phyloP scores from a whole-genome alignment of 73 alveolate genomes.

The Paramecium biaurelia region DNA sequence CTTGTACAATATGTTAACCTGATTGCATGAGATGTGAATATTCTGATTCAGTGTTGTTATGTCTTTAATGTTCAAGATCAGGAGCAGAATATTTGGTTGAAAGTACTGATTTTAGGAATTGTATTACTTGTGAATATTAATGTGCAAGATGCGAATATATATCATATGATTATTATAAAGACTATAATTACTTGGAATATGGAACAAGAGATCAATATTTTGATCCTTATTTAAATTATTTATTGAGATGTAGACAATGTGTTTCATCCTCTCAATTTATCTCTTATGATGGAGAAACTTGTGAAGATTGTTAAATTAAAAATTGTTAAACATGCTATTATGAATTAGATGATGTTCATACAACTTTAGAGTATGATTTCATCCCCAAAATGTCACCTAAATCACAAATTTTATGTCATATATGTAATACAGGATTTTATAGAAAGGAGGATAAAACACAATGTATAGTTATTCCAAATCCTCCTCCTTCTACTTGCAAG shows the following conservation, averaged over 20 bases:
- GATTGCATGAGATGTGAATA: background rate
- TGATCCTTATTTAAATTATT: background rate
- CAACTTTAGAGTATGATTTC: slow-evolving; percentile 12
- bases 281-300: background rate
- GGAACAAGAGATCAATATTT: background rate
- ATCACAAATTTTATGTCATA: background rate
- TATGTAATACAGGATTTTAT: background rate
- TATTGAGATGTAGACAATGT: slow-evolving; percentile 3
- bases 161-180: background rate
- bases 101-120: background rate
- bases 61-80: background rate
- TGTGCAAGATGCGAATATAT: slow-evolving; percentile 44
- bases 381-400: background rate
- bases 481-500: background rate
- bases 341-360: background rate
- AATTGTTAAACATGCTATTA: background rate
- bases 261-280: background rate
- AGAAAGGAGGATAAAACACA: background rate
- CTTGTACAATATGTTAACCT: background rate
- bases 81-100: background rate
- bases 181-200: background rate
- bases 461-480: background rate
- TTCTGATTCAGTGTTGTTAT: background rate
- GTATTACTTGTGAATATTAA: background rate
- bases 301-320: background rate